Base-by-base conservation (phyloP, 73 alveolate species). In the Symbiodinium natans region DNA sequence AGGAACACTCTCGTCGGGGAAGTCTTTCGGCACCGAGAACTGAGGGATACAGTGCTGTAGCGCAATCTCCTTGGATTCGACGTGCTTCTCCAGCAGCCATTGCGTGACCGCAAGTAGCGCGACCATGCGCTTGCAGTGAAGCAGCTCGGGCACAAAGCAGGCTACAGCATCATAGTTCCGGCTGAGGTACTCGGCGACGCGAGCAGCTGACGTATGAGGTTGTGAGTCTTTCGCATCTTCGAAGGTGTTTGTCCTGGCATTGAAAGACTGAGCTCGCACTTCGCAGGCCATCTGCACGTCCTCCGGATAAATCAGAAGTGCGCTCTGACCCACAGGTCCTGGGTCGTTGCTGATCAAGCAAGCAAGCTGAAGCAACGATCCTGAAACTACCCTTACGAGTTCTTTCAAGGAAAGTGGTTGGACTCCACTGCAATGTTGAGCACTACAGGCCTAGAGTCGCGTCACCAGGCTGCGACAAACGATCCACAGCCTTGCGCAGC, bases 401-500 rank as follows among this genome's bases (percentile, higher is more conserved):
- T n/a, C n/a, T n/a, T n/a, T n/a, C n/a, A n/a, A n/a, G n/a, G n/a
- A n/a, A n/a, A n/a, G n/a, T n/a, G n/a, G n/a, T n/a, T n/a, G n/a
- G n/a, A n/a, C n/a, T n/a, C n/a, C n/a, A n/a, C n/a, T n/a, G n/a
- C n/a, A n/a, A n/a, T n/a, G n/a, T n/a, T n/a, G n/a, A n/a, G n/a
- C n/a, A n/a, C 27, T 10, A 4, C 5, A 52, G n/a, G 17, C 29
- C 68, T 17, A 52, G 68, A 27, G n/a, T 52, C 68, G 68, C 21
- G 86, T 17, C 31, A 90, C 80, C 36, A 90, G 15, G 52, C 46
- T 71, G n/a, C 97, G 74, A 54, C 97, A 90, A 71, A 90, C 97
- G 19, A 90, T 90, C 97, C 97, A 90, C 88, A 90, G 77, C 43
- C 97, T 84, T 25, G 97, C 97, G 21, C 97, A 90, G 38, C 97